phyloP scores from a whole-genome alignment of 108 stramenopile species.

The Aureococcus anophagefferens region DNA sequence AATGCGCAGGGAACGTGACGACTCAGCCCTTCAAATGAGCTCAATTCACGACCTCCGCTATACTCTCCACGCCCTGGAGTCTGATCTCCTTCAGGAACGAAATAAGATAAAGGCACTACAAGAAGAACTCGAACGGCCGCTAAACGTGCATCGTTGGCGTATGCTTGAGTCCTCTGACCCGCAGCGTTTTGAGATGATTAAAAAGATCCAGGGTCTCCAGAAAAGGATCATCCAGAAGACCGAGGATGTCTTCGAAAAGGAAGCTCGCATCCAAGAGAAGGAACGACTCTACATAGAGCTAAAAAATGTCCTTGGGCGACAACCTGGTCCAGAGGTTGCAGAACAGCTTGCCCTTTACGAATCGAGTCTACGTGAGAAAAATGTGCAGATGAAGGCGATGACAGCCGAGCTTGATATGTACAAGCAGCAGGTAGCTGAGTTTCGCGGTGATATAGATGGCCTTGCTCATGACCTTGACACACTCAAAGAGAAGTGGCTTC shows the following conservation, averaged over 20 bases:
- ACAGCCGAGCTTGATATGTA: conserved; percentile 48
- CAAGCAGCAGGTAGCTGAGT: conserved; percentile 44
- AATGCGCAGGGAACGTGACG: conserved; percentile 18
- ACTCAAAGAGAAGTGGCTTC: no score
- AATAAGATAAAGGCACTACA: conserved; percentile 32
- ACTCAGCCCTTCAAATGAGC: conserved; percentile 17
- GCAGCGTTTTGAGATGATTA: conserved; percentile 39
- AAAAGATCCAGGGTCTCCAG: conserved; percentile 39
- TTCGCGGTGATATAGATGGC: conserved; percentile 1
- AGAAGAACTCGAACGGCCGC: conserved; percentile 48
- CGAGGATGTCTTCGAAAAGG: conserved; percentile 29
- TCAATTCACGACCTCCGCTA: conserved; percentile 22
- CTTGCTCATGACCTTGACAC: no score
- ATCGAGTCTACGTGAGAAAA: conserved; percentile 44
- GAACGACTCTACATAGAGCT: conserved; percentile 54
- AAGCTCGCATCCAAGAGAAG: conserved; percentile 43
- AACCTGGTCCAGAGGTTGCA: conserved; percentile 48
- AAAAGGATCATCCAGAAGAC: conserved; percentile 36
- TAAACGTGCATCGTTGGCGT: conserved; percentile 61
- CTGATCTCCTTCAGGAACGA: conserved; percentile 35
- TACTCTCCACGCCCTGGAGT: conserved; percentile 30
- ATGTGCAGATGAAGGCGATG: conserved; percentile 51
- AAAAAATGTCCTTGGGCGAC: conserved; percentile 40
- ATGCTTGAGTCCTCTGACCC: conserved; percentile 47
- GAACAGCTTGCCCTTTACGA: conserved; percentile 43